Evolutionary conservation across 2,329 filamentous ascomycete genomes (phyloP), one percentile per base, ranked within the genome.

Genomic region (Purpureocillium takamizusanense): DNA sequence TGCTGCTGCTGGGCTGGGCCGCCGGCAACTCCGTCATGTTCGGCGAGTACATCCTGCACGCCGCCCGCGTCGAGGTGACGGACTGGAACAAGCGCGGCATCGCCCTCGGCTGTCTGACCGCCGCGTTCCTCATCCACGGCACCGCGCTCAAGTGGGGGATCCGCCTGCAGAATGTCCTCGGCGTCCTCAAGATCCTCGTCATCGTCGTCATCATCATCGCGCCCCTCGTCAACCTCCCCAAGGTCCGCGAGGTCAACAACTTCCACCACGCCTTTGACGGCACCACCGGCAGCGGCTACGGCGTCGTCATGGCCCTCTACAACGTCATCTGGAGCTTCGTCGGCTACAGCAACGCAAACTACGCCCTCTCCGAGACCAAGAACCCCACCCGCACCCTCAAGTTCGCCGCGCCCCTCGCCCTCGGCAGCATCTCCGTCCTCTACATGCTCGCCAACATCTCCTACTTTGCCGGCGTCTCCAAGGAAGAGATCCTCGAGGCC

Each of bases 261-360:
- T 81, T 84, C 51, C 57, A 60, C 46, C 68, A 79, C 42, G 72
- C 77, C 9, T 85, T 84, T 45, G 68, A 72, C 34, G 80, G 80
- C 8, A 83, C 80, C 5, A 81, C 75, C 1, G 74, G 75, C 7
- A 79, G 72, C 47, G 71, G 76, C 2, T 84, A 84, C 46, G 77
- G 76, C 35, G 68, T 82, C 27, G 78, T 82, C n/a, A 83, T 76
- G 1, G 78, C 81, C 0, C 61, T 85, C 0, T 83, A 82, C 65
- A 84, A 83, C 48, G 78, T 84, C 44, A 79, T 84, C 50, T 84
- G 79, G 72, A 78, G 72, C 43, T 85, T 78, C 50, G 72, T 81
- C 46, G 80, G 80, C 17, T 81, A 80, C 65, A 74, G 68, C 61
- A 83, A 82, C 54, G 78, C 77, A 53, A 82, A 82, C 60, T 81